phyloP scores from a whole-genome alignment of 495 filamentous ascomycete genomes.

The Penicillium samsonianum region DNA sequence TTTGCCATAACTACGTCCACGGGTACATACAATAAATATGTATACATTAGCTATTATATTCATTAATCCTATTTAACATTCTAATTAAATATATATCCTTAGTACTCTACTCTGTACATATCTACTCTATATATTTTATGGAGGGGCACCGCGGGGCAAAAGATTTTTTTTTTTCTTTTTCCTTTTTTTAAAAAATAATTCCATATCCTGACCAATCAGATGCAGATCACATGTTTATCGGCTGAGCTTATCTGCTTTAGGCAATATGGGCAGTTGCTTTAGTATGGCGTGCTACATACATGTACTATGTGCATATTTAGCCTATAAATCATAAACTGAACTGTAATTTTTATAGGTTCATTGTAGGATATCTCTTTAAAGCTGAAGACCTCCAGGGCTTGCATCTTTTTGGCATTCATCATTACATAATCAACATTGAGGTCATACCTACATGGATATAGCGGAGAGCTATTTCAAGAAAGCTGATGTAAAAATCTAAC shows the following conservation, averaged over 20 bases:
- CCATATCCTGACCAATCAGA: constrained; percentile 6
- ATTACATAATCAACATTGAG: no score
- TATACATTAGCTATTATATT: neutral
- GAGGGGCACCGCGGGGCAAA: constrained; percentile 25
- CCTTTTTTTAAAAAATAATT: neutral
- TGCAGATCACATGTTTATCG: constrained; percentile 7
- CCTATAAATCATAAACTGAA: no score
- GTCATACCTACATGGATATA: no score
- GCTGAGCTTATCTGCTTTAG: constrained; percentile 12
- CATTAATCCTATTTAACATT: neutral
- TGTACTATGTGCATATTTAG: no score
- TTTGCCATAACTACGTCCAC: no score
- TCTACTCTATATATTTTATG: neutral
- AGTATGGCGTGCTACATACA: neutral
- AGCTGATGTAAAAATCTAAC: no score
- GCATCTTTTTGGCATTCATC: no score
- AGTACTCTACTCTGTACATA: neutral
- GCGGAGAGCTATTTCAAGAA: no score
- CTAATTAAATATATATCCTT: neutral
- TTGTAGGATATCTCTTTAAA: neutral
- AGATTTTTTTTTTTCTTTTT: constrained; percentile 21
- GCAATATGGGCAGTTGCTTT: neutral
- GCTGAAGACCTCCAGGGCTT: no score
- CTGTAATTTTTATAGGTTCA: no score
- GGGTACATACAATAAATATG: neutral